A percentile compares a stretch with the other conserved stretches of the same genome.
Evolutionary conservation across 805 yeast genomes (phyloP).

Genomic region (Jamesozyma piceae): DNA sequence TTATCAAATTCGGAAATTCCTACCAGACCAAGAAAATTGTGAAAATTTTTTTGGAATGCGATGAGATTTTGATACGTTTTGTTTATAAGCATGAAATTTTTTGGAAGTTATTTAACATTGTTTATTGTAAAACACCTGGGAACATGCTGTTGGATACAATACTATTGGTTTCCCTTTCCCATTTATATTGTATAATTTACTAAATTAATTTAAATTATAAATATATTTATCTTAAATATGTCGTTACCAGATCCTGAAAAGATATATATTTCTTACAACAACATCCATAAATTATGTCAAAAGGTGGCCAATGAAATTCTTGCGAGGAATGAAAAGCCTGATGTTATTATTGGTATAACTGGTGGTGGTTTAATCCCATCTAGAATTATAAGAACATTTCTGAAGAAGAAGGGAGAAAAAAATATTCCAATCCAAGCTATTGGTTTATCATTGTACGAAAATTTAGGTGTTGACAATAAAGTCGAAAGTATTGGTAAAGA

Average conservation of each 20-base stretch:
- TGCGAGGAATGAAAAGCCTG: constrained; percentile 36
- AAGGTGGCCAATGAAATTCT: constrained; percentile 47
- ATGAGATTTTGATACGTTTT: not conserved
- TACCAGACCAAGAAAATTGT: not conserved
- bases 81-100: not conserved
- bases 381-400: constrained; percentile 54
- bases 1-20: not conserved
- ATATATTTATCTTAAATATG: not conserved
- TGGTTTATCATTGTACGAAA: constrained; percentile 57
- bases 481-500: constrained; percentile 58
- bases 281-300: constrained; percentile 76
- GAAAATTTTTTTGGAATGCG: not conserved
- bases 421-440: constrained; percentile 66
- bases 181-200: not conserved
- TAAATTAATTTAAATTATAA: too few species aligned
- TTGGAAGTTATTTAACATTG: too few species aligned
- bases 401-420: constrained; percentile 48
- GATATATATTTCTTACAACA: constrained; percentile 64
- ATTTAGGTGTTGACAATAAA: constrained; percentile 36
- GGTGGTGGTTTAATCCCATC: constrained; percentile 72
- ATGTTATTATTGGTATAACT: constrained; percentile 57
- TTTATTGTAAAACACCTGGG: not conserved
- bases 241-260: constrained; percentile 30
- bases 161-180: not conserved
- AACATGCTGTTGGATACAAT: not conserved